These are phyloP conservation scores for Botryotinia calthae DNA, from an alignment of 2,329 filamentous ascomycete species.

Conservation along the genomic window DNA sequence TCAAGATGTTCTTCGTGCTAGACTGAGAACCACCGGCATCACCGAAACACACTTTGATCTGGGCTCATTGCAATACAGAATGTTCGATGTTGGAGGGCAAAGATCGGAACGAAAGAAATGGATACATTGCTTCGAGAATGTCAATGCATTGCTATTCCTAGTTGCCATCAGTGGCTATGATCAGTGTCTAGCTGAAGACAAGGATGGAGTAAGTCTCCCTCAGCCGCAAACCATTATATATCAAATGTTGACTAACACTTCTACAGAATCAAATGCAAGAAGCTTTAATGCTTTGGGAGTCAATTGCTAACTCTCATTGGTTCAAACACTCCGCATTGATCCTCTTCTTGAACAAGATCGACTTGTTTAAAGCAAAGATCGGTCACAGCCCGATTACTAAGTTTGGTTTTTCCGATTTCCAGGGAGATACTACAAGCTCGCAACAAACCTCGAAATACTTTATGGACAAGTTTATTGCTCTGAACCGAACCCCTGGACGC, in stretches of 20 bases:
- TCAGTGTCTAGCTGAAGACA: slow-evolving; percentile 92
- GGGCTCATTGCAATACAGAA: slow-evolving; percentile 88
- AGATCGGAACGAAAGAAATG: slow-evolving; percentile 75
- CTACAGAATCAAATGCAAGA: slow-evolving; percentile 86
- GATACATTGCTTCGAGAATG: slow-evolving; percentile 77
- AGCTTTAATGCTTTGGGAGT: slow-evolving; percentile 82
- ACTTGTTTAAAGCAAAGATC: slow-evolving; percentile 78
- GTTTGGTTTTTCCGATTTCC: slow-evolving; percentile 76
- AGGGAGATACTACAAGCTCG: slow-evolving; percentile 67
- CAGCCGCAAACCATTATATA: neutral
- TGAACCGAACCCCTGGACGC: slow-evolving; percentile 62
- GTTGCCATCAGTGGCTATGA: slow-evolving; percentile 96
- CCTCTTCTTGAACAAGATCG: slow-evolving; percentile 85
- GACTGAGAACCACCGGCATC: slow-evolving; percentile 90
- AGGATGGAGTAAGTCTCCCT: slow-evolving; percentile 73
- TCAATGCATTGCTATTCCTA: slow-evolving; percentile 85
- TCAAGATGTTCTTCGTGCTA: slow-evolving; percentile 88
- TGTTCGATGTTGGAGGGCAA: slow-evolving; percentile 78
- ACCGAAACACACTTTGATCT: slow-evolving; percentile 93
- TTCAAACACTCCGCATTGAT: slow-evolving; percentile 80
- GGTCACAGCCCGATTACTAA: slow-evolving; percentile 66
- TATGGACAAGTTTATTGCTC: slow-evolving; percentile 73
- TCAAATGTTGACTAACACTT: slow-evolving; percentile 27
- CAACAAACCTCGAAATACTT: slow-evolving; percentile 79
- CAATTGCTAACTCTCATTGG: slow-evolving; percentile 82